Evolutionary conservation across 176 grass and related monocot species (phyloP).

Genomic region (Oryza longistaminata): DNA sequence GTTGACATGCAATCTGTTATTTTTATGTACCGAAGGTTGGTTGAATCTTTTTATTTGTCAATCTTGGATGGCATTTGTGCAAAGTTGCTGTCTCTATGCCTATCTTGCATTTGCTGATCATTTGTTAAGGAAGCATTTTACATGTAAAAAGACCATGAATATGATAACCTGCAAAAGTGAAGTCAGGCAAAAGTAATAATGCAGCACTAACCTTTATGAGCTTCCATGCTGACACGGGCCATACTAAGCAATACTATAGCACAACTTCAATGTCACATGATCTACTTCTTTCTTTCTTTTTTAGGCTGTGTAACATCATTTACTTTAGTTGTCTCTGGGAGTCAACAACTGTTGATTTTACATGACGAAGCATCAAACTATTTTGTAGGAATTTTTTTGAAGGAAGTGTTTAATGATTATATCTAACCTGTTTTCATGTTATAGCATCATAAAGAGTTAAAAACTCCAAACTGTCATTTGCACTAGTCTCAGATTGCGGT

Average conservation of each 20-base stretch:
- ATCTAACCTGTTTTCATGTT: background rate
- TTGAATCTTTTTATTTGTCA: conserved; percentile 1
- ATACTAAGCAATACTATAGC: conserved; percentile 10
- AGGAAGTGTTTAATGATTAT: background rate
- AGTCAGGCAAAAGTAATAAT: background rate
- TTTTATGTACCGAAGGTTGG: background rate
- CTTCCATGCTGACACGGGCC: background rate
- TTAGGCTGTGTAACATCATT: background rate
- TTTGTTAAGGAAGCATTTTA: background rate
- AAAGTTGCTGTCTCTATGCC: background rate
- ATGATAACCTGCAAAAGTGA: background rate
- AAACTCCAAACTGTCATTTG: background rate
- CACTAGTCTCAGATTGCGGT: background rate
- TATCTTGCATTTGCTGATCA: background rate
- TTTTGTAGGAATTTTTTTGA: background rate
- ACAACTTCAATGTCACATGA: background rate
- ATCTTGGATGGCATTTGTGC: background rate
- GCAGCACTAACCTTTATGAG: background rate
- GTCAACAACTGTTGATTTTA: background rate
- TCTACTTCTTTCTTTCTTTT: background rate
- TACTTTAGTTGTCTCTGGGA: background rate
- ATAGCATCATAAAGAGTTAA: background rate
- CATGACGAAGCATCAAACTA: background rate
- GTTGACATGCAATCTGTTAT: background rate
- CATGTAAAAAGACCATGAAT: background rate